Evolutionary conservation across 805 yeast genomes (phyloP), one percentile per base, ranked within the genome.

Genomic region (Yamadazyma endophytica): DNA sequence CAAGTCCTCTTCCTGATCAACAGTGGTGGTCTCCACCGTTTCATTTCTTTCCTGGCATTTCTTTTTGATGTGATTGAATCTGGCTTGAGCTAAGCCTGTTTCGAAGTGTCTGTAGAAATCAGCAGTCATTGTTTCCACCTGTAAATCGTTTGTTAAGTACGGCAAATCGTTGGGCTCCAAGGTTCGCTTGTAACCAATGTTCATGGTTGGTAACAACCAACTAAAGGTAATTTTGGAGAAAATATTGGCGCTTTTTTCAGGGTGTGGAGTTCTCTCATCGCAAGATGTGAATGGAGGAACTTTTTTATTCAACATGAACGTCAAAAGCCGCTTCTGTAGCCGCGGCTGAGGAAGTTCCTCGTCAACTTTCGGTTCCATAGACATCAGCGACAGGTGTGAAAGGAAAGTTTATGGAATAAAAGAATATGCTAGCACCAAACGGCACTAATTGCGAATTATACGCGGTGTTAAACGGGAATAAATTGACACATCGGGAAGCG

Each of bases 101-200:
- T 48, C 41, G 34, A 50, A 53, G 26, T 42, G 35, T 12, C 22
- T 24, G 17, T 46, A 38, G 36, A 64, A 65, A 12, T 24, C 35
- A 6, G 31, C 39, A 3, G 64, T 48, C 63, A 62, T 51, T 8
- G 37, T 28, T 23, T 58, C 53, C 15, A 64, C 62, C 31, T 57
- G 55, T 43, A 59, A 42, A 22, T 58, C 58, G 20, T 61, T 64
- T 12, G 56, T 46, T 22, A 65, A 49, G 13, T 35, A 41, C 42
- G 40, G 82, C 42, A 82, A 50, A 54, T 84, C 92, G 28, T 73
- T 69, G 2, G 82, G 77, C 25, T 72, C 73, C 26, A 84, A 56
- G 0, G 89, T 81, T 47, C 92, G 66, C 52, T 76, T 79, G 53
- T 83, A 83, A 5, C 94, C 92, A 6, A 73, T 71, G 11, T 55